Percentiles rank a stretch among this genome's conserved stretches.
Evolutionary conservation across 2,329 filamentous ascomycete genomes (phyloP).

Genomic region (Exophiala aquamarina): DNA sequence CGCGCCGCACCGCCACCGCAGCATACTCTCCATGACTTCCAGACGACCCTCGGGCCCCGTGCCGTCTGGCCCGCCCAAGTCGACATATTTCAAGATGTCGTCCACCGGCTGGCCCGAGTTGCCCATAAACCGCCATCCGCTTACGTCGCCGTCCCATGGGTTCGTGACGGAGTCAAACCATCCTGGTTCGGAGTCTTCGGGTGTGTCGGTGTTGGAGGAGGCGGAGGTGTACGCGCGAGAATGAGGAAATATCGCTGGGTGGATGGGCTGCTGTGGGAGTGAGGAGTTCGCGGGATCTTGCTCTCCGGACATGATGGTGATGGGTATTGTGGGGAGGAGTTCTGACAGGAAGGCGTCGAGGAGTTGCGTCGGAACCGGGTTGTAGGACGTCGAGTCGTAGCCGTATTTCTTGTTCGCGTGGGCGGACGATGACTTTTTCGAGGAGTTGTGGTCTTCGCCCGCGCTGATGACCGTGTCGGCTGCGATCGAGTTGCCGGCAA

Average conservation of each 20-base stretch:
- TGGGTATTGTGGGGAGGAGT: conserved; percentile 79
- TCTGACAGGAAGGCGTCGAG: conserved; percentile 80
- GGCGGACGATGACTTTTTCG: conserved; percentile 44
- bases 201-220: conserved; percentile 23
- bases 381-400: conserved; percentile 87
- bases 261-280: conserved; percentile 89
- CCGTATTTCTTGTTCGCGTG: conserved; percentile 75
- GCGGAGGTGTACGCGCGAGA: conserved; percentile 63
- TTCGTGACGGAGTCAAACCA: conserved; percentile 93
- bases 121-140: conserved; percentile 84
- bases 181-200: conserved; percentile 50
- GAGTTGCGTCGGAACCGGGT: conserved; percentile 77
- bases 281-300: conserved; percentile 86
- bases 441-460: too few species aligned
- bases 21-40: conserved; percentile 91
- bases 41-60: conserved; percentile 57
- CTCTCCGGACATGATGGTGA: conserved; percentile 83
- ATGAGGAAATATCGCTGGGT: conserved; percentile 84
- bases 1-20: conserved; percentile 85
- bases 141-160: conserved; percentile 86
- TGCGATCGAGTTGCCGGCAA: conserved; percentile 76
- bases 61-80: conserved; percentile 38
- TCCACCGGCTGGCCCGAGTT: conserved; percentile 91
- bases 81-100: conserved; percentile 89
- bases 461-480: conserved; percentile 25